A percentile compares a stretch with the other conserved stretches of the same genome.
These are phyloP conservation scores for Blumeria hordei DNA, from an alignment of 2,329 filamentous ascomycete species.

Conservation along the genomic window DNA sequence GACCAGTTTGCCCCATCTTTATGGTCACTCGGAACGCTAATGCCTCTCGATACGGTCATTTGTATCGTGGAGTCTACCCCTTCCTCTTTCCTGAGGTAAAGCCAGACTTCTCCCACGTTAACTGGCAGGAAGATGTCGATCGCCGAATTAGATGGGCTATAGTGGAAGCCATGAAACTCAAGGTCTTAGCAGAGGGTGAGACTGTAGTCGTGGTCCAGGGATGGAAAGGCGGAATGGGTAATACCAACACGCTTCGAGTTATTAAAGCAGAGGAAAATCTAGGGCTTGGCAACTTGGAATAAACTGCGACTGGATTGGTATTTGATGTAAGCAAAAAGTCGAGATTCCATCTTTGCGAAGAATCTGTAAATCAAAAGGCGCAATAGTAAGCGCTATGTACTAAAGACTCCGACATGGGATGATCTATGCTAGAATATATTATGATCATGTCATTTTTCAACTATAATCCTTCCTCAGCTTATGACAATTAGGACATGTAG, in stretches of 20 bases:
- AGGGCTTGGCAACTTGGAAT: neutral
- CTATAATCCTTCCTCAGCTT: no score
- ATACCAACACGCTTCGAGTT: conserved; percentile 46
- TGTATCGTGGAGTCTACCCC: conserved; percentile 95
- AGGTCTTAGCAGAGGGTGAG: conserved; percentile 47
- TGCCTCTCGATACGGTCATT: conserved; percentile 71
- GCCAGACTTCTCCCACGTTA: conserved; percentile 76
- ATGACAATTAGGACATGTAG: no score
- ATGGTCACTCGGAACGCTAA: conserved; percentile 82
- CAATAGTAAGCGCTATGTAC: no score
- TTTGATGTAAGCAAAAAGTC: no score
- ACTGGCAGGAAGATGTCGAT: conserved; percentile 99
- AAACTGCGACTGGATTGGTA: neutral
- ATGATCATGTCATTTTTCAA: no score
- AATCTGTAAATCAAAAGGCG: no score
- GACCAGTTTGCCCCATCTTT: conserved; percentile 95
- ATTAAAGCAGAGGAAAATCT: conserved; percentile 2
- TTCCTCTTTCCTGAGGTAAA: conserved; percentile 86
- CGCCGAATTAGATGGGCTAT: conserved; percentile 95
- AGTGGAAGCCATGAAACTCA: conserved; percentile 60
- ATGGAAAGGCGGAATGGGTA: conserved; percentile 78
- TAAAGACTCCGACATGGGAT: no score
- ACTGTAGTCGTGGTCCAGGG: conserved; percentile 67
- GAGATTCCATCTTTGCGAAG: no score
- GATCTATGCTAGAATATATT: no score